Percentiles rank a stretch among this genome's conserved stretches.
phyloP scores from a whole-genome alignment of 371 early-diverging fungal genomes.

The Capniomyces stellatus region DNA sequence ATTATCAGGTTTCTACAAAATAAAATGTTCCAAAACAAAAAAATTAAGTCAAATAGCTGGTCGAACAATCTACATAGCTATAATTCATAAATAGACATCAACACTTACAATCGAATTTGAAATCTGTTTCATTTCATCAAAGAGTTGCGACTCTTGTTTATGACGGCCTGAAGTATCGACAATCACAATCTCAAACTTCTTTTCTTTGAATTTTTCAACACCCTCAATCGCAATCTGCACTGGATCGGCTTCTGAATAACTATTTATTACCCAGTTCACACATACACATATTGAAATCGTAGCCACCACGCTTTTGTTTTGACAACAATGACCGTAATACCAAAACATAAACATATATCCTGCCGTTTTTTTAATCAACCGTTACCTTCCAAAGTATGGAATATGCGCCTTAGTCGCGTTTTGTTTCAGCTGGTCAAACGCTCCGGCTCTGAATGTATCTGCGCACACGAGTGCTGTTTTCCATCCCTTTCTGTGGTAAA shows the following conservation, averaged over 20 bases:
- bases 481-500: constrained; percentile 95
- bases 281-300: constrained; percentile 2
- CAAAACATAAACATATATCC: too few species aligned
- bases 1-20: constrained; percentile 52
- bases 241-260: constrained; percentile 90
- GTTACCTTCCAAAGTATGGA: constrained; percentile 81
- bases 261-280: too few species aligned
- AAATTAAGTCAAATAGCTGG: too few species aligned
- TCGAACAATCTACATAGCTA: too few species aligned
- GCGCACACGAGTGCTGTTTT: constrained; percentile 96
- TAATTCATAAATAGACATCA: background rate
- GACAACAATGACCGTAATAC: too few species aligned
- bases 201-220: constrained; percentile 87
- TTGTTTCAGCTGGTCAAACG: constrained; percentile 99
- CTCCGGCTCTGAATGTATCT: constrained; percentile 99
- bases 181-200: constrained; percentile 96
- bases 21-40: constrained; percentile 17
- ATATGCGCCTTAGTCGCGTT: constrained; percentile 97
- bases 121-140: constrained; percentile 98
- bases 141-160: constrained; percentile 94
- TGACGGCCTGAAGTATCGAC: constrained; percentile 99
- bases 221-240: constrained; percentile 90
- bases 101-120: constrained; percentile 51
- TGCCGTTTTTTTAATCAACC: too few species aligned
- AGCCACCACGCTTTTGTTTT: background rate